phyloP scores from a whole-genome alignment of 345 rosid genomes.

The Streptanthus diversifolius region DNA sequence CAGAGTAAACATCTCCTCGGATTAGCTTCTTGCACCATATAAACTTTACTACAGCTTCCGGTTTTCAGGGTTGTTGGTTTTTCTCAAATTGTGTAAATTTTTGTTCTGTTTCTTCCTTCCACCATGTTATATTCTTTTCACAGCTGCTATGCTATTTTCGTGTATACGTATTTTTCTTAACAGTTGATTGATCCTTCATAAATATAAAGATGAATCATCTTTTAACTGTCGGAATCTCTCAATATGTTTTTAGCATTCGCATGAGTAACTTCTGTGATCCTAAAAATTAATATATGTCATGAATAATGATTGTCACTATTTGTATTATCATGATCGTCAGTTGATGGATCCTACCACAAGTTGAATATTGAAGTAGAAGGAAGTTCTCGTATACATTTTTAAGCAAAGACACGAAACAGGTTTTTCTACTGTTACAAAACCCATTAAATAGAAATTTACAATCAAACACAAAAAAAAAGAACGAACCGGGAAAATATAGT shows the following conservation, averaged over 20 bases:
- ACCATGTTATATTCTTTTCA: neutral
- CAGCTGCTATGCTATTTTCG: neutral
- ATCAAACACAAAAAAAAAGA: neutral
- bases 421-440: no score
- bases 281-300: neutral
- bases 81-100: slow-evolving; percentile 19
- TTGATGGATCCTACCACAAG: neutral
- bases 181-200: neutral
- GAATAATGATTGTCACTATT: neutral
- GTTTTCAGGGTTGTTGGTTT: neutral
- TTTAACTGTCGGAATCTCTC: neutral
- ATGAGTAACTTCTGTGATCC: neutral
- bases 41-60: slow-evolving; percentile 1
- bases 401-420: neutral
- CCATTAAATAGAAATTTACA: neutral
- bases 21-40: slow-evolving; percentile 4
- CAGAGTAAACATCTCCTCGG: slow-evolving; percentile 15
- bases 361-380: neutral
- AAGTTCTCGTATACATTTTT: neutral
- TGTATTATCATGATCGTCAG: neutral
- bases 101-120: neutral
- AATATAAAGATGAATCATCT: neutral
- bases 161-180: neutral
- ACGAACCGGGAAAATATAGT: neutral
- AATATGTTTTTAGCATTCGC: neutral